These are phyloP conservation scores for Aspergillus melleus DNA, from an alignment of 2,329 filamentous ascomycete genomes.

Conservation along the genomic window DNA sequence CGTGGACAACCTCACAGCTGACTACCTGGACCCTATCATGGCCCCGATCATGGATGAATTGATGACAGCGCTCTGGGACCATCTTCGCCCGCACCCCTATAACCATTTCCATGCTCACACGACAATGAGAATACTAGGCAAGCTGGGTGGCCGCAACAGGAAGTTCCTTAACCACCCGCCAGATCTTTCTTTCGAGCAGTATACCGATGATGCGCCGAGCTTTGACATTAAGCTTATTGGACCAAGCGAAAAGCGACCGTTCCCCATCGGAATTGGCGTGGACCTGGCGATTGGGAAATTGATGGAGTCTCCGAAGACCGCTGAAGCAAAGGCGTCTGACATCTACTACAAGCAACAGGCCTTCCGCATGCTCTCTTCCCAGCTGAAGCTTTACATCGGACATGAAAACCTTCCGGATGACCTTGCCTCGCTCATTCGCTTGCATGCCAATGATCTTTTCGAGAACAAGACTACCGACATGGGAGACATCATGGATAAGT, in stretches of 20 bases:
- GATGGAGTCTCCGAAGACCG: conserved; percentile 70
- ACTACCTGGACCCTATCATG: conserved; percentile 99
- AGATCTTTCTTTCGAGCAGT: conserved; percentile 78
- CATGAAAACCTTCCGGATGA: conserved; percentile 87
- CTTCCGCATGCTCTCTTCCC: conserved; percentile 80
- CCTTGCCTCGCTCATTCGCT: conserved; percentile 75
- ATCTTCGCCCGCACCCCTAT: conserved; percentile 89
- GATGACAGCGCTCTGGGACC: conserved; percentile 96
- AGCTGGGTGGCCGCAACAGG: conserved; percentile 90
- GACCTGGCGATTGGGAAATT: conserved; percentile 87
- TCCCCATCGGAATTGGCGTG: conserved; percentile 81
- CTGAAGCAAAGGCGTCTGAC: conserved; percentile 64
- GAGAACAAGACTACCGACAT: conserved; percentile 71
- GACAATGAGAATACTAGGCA: conserved; percentile 94
- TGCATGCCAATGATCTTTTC: conserved; percentile 85
- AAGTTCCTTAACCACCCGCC: conserved; percentile 93
- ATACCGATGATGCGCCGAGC: conserved; percentile 82
- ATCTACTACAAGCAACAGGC: conserved; percentile 91
- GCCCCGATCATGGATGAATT: conserved; percentile 97
- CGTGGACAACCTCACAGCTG: conserved; percentile 95
- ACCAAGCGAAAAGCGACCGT: conserved; percentile 82
- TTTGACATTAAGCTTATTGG: conserved; percentile 88
- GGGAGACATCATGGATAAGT: conserved; percentile 66
- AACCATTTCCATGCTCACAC: conserved; percentile 98
- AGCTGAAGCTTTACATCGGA: conserved; percentile 88